Evolutionary conservation across 768 basidiomycete species (phyloP), one percentile per base, ranked within the genome.

Genomic region (Pleurotus eryngii): DNA sequence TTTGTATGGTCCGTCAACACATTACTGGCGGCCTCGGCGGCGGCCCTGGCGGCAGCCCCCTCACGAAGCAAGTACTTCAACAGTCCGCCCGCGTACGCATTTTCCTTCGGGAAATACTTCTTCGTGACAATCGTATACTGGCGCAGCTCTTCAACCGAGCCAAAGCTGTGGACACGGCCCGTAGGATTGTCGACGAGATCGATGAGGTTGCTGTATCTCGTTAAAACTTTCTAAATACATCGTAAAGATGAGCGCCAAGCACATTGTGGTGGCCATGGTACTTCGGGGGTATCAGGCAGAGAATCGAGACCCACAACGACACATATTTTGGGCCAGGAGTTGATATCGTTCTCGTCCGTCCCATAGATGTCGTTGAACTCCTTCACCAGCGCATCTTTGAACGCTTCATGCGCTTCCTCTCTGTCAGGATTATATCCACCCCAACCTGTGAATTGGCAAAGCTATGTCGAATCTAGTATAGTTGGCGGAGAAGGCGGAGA

Each of bases 171-270:
- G 9, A 69, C 54, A 11, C 30, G 30, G 0, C 30, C 30, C 0
- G 43, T 50, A 26, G 15, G 20, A 14, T 26, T 18, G 53, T 75
- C 68, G 8, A 72, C 63, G 9, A 78, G 57, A 57, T 78, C 76
- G 5, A 76, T 68, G 17, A 77, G 62, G 58, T 78, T 78, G 37
- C 76, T 74, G 55, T 74, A 67, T 0, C 65, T 68, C 7, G 48
- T 48, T 11, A 50, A 40, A 5, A 76, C 68, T 3, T 60, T 61
- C 73, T 74, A 11, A 3, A 54, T 18, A 47, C 24, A 24, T 24
- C 24, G 0, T 5, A 24, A 24, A 24, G 24, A 24, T 24, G 24
- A 24, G 24, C 24, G 24, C 24, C 24, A 24, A 24, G 24, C 24
- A 24, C 4, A 24, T 24, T 24, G 24, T 24, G 24, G 24, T 24